These are phyloP conservation scores for Fonsecaea monophora DNA, from an alignment of 2,329 filamentous ascomycete genomes.

Conservation along the genomic window DNA sequence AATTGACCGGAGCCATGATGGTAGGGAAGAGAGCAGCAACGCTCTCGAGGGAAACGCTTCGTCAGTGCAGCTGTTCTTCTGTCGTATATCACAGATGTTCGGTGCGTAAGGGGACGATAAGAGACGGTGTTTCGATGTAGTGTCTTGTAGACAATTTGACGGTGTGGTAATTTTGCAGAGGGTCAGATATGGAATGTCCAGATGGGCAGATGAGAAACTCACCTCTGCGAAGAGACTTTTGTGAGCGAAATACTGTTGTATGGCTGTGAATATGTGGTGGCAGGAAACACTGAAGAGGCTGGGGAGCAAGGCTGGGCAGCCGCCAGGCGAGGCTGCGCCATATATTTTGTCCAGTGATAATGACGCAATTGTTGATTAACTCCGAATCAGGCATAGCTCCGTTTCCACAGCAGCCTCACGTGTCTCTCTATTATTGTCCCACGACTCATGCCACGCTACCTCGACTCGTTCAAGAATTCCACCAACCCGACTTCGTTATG, in stretches of 20 bases:
- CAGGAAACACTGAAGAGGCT: slow-evolving; percentile 15
- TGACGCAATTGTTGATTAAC: slow-evolving; percentile 16
- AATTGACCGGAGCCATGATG: slow-evolving; percentile 35
- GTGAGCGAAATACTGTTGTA: slow-evolving; percentile 1
- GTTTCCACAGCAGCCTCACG: slow-evolving; percentile 15
- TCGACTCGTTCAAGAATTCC: slow-evolving; percentile 16
- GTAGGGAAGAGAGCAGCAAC: slow-evolving; percentile 11
- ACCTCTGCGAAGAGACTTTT: slow-evolving; percentile 10
- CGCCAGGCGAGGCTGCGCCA: slow-evolving; percentile 7
- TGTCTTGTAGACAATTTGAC: slow-evolving; percentile 1
- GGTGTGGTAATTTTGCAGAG: neutral
- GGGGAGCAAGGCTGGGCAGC: slow-evolving; percentile 13
- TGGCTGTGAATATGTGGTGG: slow-evolving; percentile 16
- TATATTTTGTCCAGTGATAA: neutral
- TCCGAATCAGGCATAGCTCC: slow-evolving; percentile 5
- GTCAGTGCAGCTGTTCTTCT: slow-evolving; percentile 16
- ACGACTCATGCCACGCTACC: neutral
- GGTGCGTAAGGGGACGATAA: neutral
- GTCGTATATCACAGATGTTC: neutral
- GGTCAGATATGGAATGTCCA: neutral
- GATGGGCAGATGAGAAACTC: slow-evolving; percentile 10
- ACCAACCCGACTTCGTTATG: slow-evolving; percentile 23
- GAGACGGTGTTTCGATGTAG: neutral
- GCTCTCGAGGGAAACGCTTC: neutral
- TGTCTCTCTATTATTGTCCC: neutral